Evolutionary conservation across 208 protist genomes (phyloP).

Genomic region (Acanthamoeba triangularis): DNA sequence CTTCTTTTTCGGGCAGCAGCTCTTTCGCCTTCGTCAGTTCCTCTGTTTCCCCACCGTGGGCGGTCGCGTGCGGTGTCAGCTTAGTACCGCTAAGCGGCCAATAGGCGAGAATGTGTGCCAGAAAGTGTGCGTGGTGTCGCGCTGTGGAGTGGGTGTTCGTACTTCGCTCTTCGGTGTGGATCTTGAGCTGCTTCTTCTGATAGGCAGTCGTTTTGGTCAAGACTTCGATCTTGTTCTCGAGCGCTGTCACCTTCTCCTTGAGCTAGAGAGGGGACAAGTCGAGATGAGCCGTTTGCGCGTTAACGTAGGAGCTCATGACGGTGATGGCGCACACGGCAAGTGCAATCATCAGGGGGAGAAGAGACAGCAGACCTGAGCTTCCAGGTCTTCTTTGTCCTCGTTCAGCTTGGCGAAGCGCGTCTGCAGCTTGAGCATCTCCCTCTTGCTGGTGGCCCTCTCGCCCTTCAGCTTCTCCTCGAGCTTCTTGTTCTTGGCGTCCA

Average conservation of each 20-base stretch:
- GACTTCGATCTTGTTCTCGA: not conserved
- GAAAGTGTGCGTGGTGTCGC: too few relatives aligned
- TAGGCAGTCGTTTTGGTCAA: not conserved
- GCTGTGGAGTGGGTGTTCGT: not conserved
- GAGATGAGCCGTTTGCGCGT: too few relatives aligned
- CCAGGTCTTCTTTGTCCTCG: not conserved
- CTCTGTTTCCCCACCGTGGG: too few relatives aligned
- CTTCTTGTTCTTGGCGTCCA: too few relatives aligned
- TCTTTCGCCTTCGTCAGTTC: too few relatives aligned
- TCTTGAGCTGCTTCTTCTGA: not conserved
- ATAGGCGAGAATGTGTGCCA: too few relatives aligned
- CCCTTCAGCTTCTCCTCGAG: too few relatives aligned
- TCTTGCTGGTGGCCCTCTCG: not conserved
- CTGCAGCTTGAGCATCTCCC: not conserved
- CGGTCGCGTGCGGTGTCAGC: too few relatives aligned
- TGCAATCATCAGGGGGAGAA: not conserved
- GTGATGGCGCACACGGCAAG: not conserved
- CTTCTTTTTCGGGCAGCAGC: too few relatives aligned
- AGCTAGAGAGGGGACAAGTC: too few relatives aligned
- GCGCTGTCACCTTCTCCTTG: not conserved
- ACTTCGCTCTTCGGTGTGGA: not conserved
- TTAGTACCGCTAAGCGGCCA: too few relatives aligned
- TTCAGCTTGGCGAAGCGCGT: not conserved
- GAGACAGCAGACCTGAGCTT: not conserved
- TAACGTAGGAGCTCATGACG: not conserved